A percentile compares a stretch with the other conserved stretches of the same genome.
Evolutionary conservation across 179 eudicot genomes (phyloP).

Genomic region (Patellifolia procumbens): DNA sequence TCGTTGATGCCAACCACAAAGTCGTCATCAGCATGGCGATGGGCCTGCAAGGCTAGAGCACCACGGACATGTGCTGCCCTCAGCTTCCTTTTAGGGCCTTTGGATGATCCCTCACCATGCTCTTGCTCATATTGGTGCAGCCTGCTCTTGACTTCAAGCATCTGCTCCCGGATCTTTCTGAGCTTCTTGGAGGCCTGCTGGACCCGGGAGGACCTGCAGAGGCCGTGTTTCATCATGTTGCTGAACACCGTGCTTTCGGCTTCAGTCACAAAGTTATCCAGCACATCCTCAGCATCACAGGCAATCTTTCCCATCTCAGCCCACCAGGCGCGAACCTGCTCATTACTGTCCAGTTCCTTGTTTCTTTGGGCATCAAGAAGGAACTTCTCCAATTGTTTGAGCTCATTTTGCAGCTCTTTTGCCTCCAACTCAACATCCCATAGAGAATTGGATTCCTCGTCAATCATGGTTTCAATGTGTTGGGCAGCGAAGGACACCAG

Average conservation of each 20-base stretch:
- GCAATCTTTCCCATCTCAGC: conserved; percentile 19
- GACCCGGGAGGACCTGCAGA: neutral
- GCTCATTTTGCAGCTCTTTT: neutral
- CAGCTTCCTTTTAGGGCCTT: neutral
- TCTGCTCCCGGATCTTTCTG: neutral
- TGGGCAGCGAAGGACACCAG: conserved; percentile 18
- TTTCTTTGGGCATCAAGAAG: neutral
- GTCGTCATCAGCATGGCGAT: conserved; percentile 21
- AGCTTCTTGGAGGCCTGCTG: conserved; percentile 10
- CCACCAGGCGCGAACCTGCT: neutral
- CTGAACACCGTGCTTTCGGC: neutral
- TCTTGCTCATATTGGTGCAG: neutral
- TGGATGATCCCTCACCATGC: conserved; percentile 5
- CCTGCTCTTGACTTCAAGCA: conserved; percentile 8
- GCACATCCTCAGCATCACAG: conserved; percentile 28
- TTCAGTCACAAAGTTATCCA: conserved; percentile 17
- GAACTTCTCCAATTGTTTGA: conserved; percentile 1
- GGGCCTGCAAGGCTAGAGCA: neutral
- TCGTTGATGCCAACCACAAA: conserved; percentile 24
- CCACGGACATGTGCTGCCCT: neutral
- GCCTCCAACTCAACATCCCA: neutral
- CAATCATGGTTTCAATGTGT: conserved; percentile 20
- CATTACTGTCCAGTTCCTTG: neutral
- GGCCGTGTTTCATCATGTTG: neutral
- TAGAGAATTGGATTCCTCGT: neutral